Conservation (phyloP, 306 rosid species). For the Cyclanthera cordifolia region DNA sequence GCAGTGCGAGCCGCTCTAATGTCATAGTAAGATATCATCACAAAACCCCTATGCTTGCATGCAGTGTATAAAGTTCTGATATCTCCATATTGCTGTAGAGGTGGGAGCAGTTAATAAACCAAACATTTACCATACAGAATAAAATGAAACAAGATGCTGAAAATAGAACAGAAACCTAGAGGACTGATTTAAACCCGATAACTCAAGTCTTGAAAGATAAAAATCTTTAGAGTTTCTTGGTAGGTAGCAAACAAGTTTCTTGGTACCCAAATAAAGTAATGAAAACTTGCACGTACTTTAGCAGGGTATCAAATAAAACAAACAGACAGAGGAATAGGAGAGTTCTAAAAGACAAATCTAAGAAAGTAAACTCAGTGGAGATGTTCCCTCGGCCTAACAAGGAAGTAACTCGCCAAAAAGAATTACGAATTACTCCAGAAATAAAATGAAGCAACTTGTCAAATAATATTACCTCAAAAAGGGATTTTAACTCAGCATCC, state of each 20-base stretch:
- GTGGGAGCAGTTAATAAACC: conserved; percentile 7
- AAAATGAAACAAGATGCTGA: background rate
- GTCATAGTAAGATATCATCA: conserved; percentile 92
- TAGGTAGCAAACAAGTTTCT: too few relatives aligned
- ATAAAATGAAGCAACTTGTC: conserved; percentile 1
- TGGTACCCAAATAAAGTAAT: too few relatives aligned
- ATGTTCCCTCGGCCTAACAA: background rate
- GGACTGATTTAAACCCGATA: too few relatives aligned
- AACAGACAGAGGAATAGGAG: too few relatives aligned
- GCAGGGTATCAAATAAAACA: too few relatives aligned
- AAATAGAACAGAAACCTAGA: conserved; percentile 1
- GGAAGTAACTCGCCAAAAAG: conserved; percentile 7
- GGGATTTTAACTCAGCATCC: conserved; percentile 53
- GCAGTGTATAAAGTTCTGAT: conserved; percentile 89
- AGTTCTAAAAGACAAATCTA: background rate
- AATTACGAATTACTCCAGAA: background rate
- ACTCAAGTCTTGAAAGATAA: too few relatives aligned
- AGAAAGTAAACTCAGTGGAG: background rate
- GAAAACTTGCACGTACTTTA: too few relatives aligned
- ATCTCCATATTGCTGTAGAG: conserved; percentile 72
- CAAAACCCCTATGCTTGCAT: conserved; percentile 94
- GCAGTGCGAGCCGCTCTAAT: conserved; percentile 93
- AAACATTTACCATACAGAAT: background rate
- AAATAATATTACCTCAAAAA: conserved; percentile 40
- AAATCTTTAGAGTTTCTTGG: too few relatives aligned